These are phyloP conservation scores for Aureobasidium sp. DNA, from an alignment of 2,329 filamentous ascomycete species.

Conservation along the genomic window DNA sequence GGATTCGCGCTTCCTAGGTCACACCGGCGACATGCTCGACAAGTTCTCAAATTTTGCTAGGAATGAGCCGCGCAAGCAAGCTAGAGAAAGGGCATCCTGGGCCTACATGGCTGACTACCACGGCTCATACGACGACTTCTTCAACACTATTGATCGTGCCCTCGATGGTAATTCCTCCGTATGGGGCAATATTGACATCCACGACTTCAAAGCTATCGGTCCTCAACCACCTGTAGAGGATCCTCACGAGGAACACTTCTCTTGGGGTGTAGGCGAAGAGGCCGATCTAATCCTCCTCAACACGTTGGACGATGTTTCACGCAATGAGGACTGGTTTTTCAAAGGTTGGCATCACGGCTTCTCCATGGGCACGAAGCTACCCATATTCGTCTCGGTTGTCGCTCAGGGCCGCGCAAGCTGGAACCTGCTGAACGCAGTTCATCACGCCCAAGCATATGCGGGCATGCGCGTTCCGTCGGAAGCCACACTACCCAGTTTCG, in stretches of 20 bases:
- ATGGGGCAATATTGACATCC: conserved; percentile 27
- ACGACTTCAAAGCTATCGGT: conserved; percentile 56
- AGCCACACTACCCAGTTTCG: conserved; percentile 29
- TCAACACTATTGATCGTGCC: conserved; percentile 23
- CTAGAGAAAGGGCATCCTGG: conserved; percentile 47
- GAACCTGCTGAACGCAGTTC: conserved; percentile 25
- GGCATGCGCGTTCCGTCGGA: conserved; percentile 28
- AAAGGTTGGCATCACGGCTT: conserved; percentile 26
- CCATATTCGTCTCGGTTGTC: conserved; percentile 30
- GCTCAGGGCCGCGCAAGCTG: conserved; percentile 29
- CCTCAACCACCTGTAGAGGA: conserved; percentile 62
- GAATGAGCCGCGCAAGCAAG: conserved; percentile 45
- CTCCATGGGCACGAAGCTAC: conserved; percentile 18
- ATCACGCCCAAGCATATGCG: conserved; percentile 25
- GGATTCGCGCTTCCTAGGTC: conserved; percentile 66
- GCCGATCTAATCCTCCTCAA: conserved; percentile 54
- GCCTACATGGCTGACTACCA: conserved; percentile 44
- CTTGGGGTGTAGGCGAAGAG: conserved; percentile 80
- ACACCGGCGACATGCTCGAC: conserved; percentile 68
- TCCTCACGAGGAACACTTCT: conserved; percentile 57
- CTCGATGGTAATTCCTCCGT: conserved; percentile 25
- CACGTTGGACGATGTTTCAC: conserved; percentile 12
- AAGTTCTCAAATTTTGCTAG: conserved; percentile 48
- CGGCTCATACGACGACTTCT: conserved; percentile 38
- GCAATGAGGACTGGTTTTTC: conserved; percentile 26